Conservation (phyloP, 164 flowering plant genomes). For the Kalanchoe fedtschenkoi region DNA sequence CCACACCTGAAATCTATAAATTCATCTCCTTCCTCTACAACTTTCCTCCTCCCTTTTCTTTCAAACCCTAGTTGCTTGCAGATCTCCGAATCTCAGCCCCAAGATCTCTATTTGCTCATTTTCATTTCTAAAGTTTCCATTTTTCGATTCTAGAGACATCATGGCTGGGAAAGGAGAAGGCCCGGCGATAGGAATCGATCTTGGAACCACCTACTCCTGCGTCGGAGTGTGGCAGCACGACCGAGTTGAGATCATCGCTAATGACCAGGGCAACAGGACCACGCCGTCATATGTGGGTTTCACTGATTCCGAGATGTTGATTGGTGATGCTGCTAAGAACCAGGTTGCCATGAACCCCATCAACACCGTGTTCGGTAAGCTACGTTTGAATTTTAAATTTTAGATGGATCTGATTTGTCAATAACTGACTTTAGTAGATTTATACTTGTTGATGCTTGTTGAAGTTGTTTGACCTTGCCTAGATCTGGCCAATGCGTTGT, state of each 20-base stretch:
- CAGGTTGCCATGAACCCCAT: conserved; percentile 1
- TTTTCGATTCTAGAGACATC: neutral
- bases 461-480: neutral
- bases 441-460: neutral
- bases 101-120: neutral
- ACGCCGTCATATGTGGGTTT: neutral
- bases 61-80: neutral
- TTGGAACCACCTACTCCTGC: conserved; percentile 1
- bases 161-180: conserved; percentile 2
- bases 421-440: neutral
- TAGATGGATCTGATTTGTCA: neutral
- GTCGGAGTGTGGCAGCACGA: conserved; percentile 1
- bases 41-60: neutral
- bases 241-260: neutral
- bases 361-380: neutral
- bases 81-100: no score
- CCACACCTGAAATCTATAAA: neutral
- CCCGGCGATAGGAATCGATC: neutral
- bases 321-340: conserved; percentile 4
- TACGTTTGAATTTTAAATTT: neutral
- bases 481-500: neutral
- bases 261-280: conserved; percentile 1
- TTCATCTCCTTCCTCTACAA: neutral
- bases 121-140: neutral
- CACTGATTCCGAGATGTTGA: neutral